Conservation (phyloP, 202 grass and related monocot species). For the Bolboschoenoplectus hybrid region DNA sequence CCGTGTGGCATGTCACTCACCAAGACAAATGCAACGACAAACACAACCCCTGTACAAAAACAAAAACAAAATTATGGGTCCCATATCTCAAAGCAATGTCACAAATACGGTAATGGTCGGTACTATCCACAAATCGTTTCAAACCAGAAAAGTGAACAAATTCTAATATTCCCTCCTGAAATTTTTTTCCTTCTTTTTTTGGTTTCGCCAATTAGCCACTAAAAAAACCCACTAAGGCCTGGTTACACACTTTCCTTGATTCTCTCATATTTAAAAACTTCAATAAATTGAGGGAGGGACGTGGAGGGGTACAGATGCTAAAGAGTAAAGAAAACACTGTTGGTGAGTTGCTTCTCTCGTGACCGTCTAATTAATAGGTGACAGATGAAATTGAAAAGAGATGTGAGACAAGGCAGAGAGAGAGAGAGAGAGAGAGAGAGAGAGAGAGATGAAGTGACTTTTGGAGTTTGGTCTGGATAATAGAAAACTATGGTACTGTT, state of each 20-base stretch:
- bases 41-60: background rate
- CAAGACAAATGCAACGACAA: background rate
- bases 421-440: background rate
- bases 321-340: conserved; percentile 18
- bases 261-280: background rate
- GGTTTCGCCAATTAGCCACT: background rate
- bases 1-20: background rate
- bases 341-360: conserved; percentile 34
- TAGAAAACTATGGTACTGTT: conserved; percentile 1
- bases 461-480: conserved; percentile 28
- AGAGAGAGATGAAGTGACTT: conserved; percentile 24
- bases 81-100: background rate
- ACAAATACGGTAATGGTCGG: background rate
- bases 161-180: conserved; percentile 6
- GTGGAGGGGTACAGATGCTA: conserved; percentile 2
- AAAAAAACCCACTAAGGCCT: conserved; percentile 32
- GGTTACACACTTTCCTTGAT: conserved; percentile 29
- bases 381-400: conserved; percentile 31
- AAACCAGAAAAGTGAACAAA: background rate
- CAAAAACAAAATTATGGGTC: background rate
- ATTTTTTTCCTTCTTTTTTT: background rate
- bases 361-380: conserved; percentile 32
- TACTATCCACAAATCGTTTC: background rate
- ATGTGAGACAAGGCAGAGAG: conserved; percentile 35
- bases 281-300: background rate